Percentiles rank a stretch among this genome's conserved stretches.
These are phyloP conservation scores for Pseudocercospora eumusae DNA, from an alignment of 2,329 filamentous ascomycete genomes.

Conservation along the genomic window DNA sequence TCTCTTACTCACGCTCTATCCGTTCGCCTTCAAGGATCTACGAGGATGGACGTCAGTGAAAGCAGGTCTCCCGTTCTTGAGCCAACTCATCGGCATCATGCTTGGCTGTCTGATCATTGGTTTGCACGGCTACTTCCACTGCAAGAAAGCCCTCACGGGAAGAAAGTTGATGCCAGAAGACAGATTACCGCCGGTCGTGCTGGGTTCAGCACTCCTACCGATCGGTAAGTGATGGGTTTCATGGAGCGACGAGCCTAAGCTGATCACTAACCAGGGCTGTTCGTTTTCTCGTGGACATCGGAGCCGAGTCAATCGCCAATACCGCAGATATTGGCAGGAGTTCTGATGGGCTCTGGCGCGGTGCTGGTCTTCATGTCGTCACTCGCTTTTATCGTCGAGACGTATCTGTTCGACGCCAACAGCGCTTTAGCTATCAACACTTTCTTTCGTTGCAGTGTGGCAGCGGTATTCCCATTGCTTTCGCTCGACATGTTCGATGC, in stretches of 20 bases:
- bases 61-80: slow-evolving; percentile 64
- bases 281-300: slow-evolving; percentile 63
- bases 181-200: slow-evolving; percentile 65
- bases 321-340: slow-evolving; percentile 56
- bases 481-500: slow-evolving; percentile 34
- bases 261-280: slow-evolving; percentile 50
- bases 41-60: slow-evolving; percentile 62
- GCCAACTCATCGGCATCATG: slow-evolving; percentile 61
- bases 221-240: slow-evolving; percentile 34
- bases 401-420: slow-evolving; percentile 22
- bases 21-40: slow-evolving; percentile 64
- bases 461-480: slow-evolving; percentile 53
- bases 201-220: slow-evolving; percentile 58
- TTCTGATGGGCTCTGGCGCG: slow-evolving; percentile 69
- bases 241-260: neutral
- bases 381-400: slow-evolving; percentile 31
- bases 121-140: slow-evolving; percentile 65
- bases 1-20: slow-evolving; percentile 61
- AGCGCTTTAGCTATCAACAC: slow-evolving; percentile 37
- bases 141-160: slow-evolving; percentile 53
- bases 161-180: slow-evolving; percentile 59
- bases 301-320: slow-evolving; percentile 54
- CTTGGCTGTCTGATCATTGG: slow-evolving; percentile 61
- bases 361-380: slow-evolving; percentile 79
- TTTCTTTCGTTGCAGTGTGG: slow-evolving; percentile 51